phyloP scores from a whole-genome alignment of 2,329 filamentous ascomycete species.

The Botrytis squamosa region DNA sequence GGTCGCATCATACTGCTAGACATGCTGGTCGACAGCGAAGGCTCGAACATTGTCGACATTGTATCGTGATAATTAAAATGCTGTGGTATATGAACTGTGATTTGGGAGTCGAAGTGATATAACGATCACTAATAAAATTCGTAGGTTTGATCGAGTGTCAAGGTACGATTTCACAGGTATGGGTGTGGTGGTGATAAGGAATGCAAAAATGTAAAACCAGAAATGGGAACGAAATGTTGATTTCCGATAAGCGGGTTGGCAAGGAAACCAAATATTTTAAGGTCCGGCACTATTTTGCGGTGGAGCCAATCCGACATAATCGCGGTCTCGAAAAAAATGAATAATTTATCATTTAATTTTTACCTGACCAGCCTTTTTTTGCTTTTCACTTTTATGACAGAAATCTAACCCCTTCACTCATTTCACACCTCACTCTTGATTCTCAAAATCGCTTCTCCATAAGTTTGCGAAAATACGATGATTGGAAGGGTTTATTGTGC shows the following conservation, averaged over 20 bases:
- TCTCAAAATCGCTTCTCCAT: background rate
- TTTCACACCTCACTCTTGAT: background rate
- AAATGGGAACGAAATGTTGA: background rate
- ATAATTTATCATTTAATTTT: conserved; percentile 12
- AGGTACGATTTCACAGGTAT: background rate
- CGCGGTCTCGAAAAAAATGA: conserved; percentile 2
- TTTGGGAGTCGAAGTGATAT: background rate
- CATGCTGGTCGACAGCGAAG: conserved; percentile 62
- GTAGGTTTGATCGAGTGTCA: background rate
- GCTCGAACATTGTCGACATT: conserved; percentile 66
- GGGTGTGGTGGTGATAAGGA: background rate
- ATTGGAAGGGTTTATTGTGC: conserved; percentile 25
- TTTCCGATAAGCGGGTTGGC: conserved; percentile 22
- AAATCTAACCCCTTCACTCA: background rate
- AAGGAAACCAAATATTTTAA: conserved; percentile 22
- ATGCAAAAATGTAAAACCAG: background rate
- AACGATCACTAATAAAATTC: background rate
- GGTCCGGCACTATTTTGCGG: background rate
- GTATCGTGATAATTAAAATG: background rate
- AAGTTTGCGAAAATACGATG: conserved; percentile 28
- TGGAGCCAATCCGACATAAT: conserved; percentile 5
- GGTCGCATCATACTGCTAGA: conserved; percentile 46
- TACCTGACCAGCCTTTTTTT: conserved; percentile 3
- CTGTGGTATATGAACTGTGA: background rate
- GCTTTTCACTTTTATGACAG: background rate